Conservation (phyloP, 2,329 filamentous ascomycete genomes). For the Curvularia sp. region DNA sequence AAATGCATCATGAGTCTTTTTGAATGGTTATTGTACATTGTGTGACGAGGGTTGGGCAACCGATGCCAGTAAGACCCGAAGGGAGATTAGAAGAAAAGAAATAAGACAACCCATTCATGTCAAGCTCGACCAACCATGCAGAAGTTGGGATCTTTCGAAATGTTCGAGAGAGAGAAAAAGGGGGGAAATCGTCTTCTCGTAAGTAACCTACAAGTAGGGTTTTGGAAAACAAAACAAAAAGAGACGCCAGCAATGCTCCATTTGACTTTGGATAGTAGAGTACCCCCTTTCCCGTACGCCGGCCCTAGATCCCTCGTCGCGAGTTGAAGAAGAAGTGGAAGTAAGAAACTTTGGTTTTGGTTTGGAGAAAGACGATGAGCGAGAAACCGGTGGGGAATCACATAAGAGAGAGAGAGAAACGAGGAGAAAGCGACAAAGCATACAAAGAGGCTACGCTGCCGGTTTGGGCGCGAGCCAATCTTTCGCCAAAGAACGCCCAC, state of each 20-base stretch:
- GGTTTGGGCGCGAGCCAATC: background rate
- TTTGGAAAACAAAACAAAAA: background rate
- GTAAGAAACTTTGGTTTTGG: background rate
- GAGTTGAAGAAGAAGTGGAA: constrained; percentile 5
- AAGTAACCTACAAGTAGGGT: constrained; percentile 10
- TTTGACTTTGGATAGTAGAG: background rate
- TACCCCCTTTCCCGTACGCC: constrained; percentile 8
- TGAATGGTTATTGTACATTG: background rate
- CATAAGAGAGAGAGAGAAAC: constrained; percentile 16
- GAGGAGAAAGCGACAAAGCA: background rate
- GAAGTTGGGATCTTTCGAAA: background rate
- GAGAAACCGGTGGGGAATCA: constrained; percentile 24
- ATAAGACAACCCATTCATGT: background rate
- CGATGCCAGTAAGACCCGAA: background rate
- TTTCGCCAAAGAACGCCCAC: constrained; percentile 7
- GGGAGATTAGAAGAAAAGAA: background rate
- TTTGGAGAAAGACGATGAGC: constrained; percentile 1
- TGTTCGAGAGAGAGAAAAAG: background rate
- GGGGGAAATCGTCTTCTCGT: constrained; percentile 13
- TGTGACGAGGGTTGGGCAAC: background rate
- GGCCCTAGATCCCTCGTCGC: constrained; percentile 10
- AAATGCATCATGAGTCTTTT: constrained; percentile 1
- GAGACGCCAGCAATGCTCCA: constrained; percentile 13
- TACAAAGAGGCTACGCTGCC: background rate
- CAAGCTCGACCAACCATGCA: background rate